Base-by-base conservation (phyloP, 2,329 filamentous ascomycete genomes). In the Nemania sp. region DNA sequence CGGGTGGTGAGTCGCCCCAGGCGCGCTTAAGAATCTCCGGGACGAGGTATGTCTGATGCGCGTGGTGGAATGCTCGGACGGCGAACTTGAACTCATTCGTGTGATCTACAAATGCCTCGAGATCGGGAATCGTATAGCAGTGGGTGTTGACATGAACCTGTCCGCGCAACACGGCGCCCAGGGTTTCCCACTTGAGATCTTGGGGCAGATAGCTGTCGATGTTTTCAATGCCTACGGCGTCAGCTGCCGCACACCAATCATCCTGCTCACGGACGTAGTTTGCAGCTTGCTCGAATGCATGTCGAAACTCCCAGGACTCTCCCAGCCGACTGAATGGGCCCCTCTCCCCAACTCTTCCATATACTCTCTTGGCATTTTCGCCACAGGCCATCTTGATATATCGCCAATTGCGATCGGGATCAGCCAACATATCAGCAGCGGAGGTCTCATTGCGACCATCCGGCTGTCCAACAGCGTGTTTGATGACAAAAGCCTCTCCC, bases 331-430 rank as follows among this genome's bases (percentile, higher is more conserved):
- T 89, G 56, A 79, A 79, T 0, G 86, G 86, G 0, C 83, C 82
- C 47, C 77, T 77, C 53, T 80, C 78, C 21, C 84, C 85, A 4
- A 76, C 69, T 47, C 77, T 78, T 10, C 86, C 86, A 61, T 89
- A 88, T 0, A 85, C 76, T 0, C 80, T 76, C 75, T 89, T 89
- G 1, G 87, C 78, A 67, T 90, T 90, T 74, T 90, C 88, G 37
- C 88, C 88, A 65, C 87, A 90, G 0, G 88, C 88, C 87, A 90
- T 90, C 76, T 91, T 90, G 80, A 91, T 88, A 72, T 89, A 90
- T 18, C 88, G 80, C 83, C 87, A 88, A 61, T 78, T 83, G 20
- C 80, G 79, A 43, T 88, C 86, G 0, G 87, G 87, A 53, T 89
- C 86, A 1, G 88, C 87, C 10, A 90, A 78, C 77, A 90, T 80